Evolutionary conservation across 2,329 filamentous ascomycete genomes (phyloP), one percentile per base, ranked within the genome.

Genomic region (Fusarium odoratissimum): DNA sequence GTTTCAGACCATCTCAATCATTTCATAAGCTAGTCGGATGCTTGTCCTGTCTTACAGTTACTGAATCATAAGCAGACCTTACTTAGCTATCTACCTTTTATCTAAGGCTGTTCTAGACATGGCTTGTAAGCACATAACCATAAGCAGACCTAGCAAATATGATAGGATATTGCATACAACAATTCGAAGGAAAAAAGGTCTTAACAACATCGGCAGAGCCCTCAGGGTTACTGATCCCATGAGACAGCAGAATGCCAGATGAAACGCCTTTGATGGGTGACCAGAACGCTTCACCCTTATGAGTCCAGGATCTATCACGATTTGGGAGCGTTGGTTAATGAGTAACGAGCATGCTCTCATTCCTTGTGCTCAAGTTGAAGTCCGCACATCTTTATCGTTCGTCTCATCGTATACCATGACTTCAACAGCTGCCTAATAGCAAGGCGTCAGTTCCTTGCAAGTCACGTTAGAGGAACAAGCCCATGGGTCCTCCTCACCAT

Each of bases 371-470:
- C 12, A 23, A 30, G 28, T 56, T 41, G 25, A 23, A 33, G 16
- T 21, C 25, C 10, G 13, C n/a, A 31, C 31, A 23, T 51, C 8
- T 30, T 45, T n/a, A 12, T 28, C 30, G 19, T 25, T 28, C 40
- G 38, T 60, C 33, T 63, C 17, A 28, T 42, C 42, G 30, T 38
- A 33, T 40, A 31, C 21, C 37, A 28, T 35, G 41, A 28, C 33
- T 30, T 23, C 30, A 10, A 28, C 8, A 14, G 17, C 44, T 41
- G 16, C n/a, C 14, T 19, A 16, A 40, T 16, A 46, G 12, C 38
- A 55, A 60, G 41, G 52, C 57, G 59, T 54, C 23, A 28, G 25
- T 42, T 65, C 31, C 42, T 51, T 33, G 25, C 35, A 54, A 54
- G 38, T 25, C 33, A 54, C 45, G 23, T 25, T 55, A 51, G 38